Conservation (phyloP, 768 basidiomycete genomes). For the Tulasnella calospora region DNA sequence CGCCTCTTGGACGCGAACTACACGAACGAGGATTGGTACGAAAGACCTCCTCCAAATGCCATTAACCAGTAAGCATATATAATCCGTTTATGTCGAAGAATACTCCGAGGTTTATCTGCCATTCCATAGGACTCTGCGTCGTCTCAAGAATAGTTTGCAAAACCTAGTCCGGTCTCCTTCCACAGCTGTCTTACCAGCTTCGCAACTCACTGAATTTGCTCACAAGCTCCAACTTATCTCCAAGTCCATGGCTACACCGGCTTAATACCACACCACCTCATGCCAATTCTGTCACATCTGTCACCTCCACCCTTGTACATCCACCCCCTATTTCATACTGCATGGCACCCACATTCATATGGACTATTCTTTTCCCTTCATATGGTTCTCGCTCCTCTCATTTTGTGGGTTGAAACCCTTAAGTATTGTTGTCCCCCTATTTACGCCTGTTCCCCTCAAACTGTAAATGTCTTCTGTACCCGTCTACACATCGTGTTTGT, state of each 20-base stretch:
- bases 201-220: neutral
- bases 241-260: neutral
- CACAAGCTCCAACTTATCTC: conserved; percentile 8
- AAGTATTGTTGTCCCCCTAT: conserved; percentile 1
- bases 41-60: neutral
- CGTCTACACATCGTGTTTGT: neutral
- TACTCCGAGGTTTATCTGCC: neutral
- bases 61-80: neutral
- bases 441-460: neutral
- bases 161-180: neutral
- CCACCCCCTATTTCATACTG: neutral
- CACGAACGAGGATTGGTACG: conserved; percentile 5
- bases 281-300: neutral
- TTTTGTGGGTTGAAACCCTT: neutral
- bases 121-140: neutral
- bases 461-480: conserved; percentile 2
- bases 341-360: neutral
- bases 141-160: neutral
- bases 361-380: neutral
- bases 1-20: conserved; percentile 4
- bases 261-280: neutral
- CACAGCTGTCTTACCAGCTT: neutral
- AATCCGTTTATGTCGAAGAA: too few relatives aligned
- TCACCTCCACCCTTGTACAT: neutral
- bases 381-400: neutral